Conservation (phyloP, 805 yeast genomes). For the Candida rishiriensis region DNA sequence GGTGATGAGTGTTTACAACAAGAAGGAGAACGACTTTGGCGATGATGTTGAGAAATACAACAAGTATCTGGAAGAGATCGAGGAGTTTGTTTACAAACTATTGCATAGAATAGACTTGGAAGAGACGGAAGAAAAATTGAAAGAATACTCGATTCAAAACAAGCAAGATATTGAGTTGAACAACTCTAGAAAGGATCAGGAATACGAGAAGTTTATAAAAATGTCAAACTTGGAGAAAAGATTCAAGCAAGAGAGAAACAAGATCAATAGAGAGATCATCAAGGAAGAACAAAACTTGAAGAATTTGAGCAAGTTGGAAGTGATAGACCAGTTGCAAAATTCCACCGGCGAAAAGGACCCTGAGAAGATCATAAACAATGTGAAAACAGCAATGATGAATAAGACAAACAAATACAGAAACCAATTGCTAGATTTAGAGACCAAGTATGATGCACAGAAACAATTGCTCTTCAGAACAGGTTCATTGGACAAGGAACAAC, state of each 20-base stretch:
- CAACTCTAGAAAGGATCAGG: conserved; percentile 67
- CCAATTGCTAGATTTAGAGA: conserved; percentile 41
- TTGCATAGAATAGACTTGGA: conserved; percentile 67
- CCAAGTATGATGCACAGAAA: conserved; percentile 24
- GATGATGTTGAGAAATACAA: conserved; percentile 56
- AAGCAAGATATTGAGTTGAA: conserved; percentile 72
- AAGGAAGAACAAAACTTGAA: conserved; percentile 44
- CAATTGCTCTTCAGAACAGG: conserved; percentile 23
- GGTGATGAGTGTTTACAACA: conserved; percentile 73
- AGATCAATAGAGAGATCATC: conserved; percentile 54
- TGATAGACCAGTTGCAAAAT: conserved; percentile 45
- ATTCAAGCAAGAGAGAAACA: conserved; percentile 61
- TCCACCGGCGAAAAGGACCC: conserved; percentile 31
- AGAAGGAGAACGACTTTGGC: conserved; percentile 66
- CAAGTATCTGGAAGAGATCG: conserved; percentile 77
- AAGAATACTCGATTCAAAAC: conserved; percentile 68
- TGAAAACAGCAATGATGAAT: conserved; percentile 50
- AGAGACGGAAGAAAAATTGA: conserved; percentile 59
- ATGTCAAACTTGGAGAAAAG: conserved; percentile 69
- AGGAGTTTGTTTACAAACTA: conserved; percentile 72
- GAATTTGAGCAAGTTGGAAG: conserved; percentile 47
- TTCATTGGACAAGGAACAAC: conserved; percentile 28
- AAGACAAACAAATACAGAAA: conserved; percentile 62
- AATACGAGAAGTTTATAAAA: conserved; percentile 57
- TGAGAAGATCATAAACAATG: conserved; percentile 46